A percentile compares a stretch with the other conserved stretches of the same genome.
These are phyloP conservation scores for Penicillium sp. DNA, from an alignment of 2,329 filamentous ascomycete genomes.

Conservation along the genomic window DNA sequence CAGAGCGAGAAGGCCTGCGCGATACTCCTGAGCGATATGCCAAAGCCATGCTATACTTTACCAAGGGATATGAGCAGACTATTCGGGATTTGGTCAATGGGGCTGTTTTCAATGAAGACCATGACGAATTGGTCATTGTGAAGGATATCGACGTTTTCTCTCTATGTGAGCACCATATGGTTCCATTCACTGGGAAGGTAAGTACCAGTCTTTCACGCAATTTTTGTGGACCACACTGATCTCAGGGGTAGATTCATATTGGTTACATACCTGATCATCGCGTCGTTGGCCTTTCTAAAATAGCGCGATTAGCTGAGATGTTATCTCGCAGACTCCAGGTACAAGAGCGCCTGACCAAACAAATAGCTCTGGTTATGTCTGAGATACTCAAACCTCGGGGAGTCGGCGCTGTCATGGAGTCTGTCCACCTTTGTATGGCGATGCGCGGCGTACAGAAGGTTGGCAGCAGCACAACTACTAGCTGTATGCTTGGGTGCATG, in stretches of 20 bases:
- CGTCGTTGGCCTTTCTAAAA: constrained; percentile 92
- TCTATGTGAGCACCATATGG: constrained; percentile 94
- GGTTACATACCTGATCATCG: constrained; percentile 91
- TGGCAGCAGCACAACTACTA: constrained; percentile 81
- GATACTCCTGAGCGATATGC: constrained; percentile 81
- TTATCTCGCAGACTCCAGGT: constrained; percentile 91
- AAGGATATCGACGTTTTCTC: constrained; percentile 96
- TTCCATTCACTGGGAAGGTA: constrained; percentile 85
- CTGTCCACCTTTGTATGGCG: constrained; percentile 95
- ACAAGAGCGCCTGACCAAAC: constrained; percentile 92
- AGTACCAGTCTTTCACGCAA: constrained; percentile 49
- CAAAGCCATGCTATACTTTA: constrained; percentile 93
- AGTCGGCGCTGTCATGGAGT: constrained; percentile 96
- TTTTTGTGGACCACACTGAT: background rate
- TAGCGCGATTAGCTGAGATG: constrained; percentile 95
- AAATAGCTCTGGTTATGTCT: constrained; percentile 89
- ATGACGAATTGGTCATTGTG: constrained; percentile 96
- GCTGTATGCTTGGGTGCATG: constrained; percentile 96
- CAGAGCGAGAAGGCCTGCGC: constrained; percentile 62
- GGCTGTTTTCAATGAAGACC: constrained; percentile 93
- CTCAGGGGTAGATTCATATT: constrained; percentile 78
- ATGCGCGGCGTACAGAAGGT: constrained; percentile 97
- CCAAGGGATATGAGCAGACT: constrained; percentile 95
- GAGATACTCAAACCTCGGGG: constrained; percentile 91
- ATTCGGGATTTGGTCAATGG: constrained; percentile 87